A percentile compares a stretch with the other conserved stretches of the same genome.
phyloP scores from a whole-genome alignment of 192 early-diverging fungal species.

The Linnemannia zychae region DNA sequence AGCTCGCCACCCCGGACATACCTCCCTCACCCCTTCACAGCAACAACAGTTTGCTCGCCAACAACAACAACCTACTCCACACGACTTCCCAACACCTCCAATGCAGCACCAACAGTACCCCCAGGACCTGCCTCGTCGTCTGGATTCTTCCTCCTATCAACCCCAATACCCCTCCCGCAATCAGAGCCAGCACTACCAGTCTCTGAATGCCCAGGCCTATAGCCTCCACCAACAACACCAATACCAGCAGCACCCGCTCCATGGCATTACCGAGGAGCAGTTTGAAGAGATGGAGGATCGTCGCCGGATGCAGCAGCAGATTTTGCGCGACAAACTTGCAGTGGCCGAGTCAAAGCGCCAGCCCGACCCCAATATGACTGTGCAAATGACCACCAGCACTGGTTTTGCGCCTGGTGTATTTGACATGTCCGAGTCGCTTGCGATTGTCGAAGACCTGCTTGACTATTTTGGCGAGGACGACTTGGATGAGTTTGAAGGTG shows the following conservation, averaged over 20 bases:
- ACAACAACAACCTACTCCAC: not conserved
- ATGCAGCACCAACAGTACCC: conserved; percentile 21
- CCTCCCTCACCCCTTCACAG: conserved; percentile 11
- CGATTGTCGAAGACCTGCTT: conserved; percentile 51
- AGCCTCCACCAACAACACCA: conserved; percentile 27
- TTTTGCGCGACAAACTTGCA: conserved; percentile 39
- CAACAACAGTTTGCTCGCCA: conserved; percentile 13
- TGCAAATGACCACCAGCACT: conserved; percentile 43
- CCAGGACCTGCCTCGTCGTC: conserved; percentile 6
- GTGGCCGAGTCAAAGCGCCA: conserved; percentile 17
- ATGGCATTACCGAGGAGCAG: conserved; percentile 40
- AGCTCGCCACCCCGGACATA: not conserved
- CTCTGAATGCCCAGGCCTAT: conserved; percentile 20
- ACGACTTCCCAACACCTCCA: not conserved
- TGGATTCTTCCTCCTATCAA: conserved; percentile 7
- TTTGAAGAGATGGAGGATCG: conserved; percentile 54
- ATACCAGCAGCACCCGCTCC: conserved; percentile 8
- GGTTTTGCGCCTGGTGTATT: conserved; percentile 47
- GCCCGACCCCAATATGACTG: conserved; percentile 38
- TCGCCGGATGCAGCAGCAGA: conserved; percentile 50
- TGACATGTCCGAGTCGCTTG: conserved; percentile 55
- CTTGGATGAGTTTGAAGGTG: conserved; percentile 23
- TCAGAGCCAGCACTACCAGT: conserved; percentile 45
- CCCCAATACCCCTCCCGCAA: conserved; percentile 46
- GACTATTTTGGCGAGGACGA: conserved; percentile 57